Evolutionary conservation across 495 filamentous ascomycete species (phyloP).

Genomic region (Baudoinia panamericana): DNA sequence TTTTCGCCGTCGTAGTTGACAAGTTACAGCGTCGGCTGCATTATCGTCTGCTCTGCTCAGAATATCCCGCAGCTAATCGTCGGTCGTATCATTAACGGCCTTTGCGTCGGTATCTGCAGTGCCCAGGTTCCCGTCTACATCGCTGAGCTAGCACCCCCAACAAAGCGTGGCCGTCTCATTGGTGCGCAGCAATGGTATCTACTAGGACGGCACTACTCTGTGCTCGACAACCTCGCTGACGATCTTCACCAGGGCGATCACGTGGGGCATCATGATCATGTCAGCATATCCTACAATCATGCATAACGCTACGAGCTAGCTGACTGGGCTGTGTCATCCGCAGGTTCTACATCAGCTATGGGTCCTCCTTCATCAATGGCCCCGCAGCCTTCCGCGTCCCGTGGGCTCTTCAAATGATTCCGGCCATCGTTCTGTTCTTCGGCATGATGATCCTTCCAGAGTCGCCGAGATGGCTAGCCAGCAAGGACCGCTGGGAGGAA

Average conservation of each 20-base stretch:
- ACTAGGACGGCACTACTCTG: slow-evolving; percentile 1
- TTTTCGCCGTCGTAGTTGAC: too few species aligned
- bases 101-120: slow-evolving; percentile 64
- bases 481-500: slow-evolving; percentile 63
- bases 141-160: slow-evolving; percentile 55
- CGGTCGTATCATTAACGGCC: slow-evolving; percentile 64
- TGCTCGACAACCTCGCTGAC: not conserved
- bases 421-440: slow-evolving; percentile 43
- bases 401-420: slow-evolving; percentile 65
- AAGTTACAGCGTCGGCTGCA: slow-evolving; percentile 53
- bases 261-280: slow-evolving; percentile 66
- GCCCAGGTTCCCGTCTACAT: slow-evolving; percentile 73
- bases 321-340: too few species aligned
- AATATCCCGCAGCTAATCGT: slow-evolving; percentile 62
- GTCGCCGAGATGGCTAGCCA: slow-evolving; percentile 65
- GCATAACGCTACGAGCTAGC: too few species aligned
- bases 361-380: slow-evolving; percentile 49
- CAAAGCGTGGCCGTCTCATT: slow-evolving; percentile 57
- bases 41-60: slow-evolving; percentile 56
- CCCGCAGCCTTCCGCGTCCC: slow-evolving; percentile 56
- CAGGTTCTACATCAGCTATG: slow-evolving; percentile 39
- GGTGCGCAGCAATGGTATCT: slow-evolving; percentile 66
- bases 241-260: slow-evolving; percentile 45
- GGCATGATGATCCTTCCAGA: slow-evolving; percentile 57
- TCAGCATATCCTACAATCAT: slow-evolving; percentile 68